Evolutionary conservation across 2,329 filamentous ascomycete genomes (phyloP).

Genomic region (Colletotrichum viniferum): DNA sequence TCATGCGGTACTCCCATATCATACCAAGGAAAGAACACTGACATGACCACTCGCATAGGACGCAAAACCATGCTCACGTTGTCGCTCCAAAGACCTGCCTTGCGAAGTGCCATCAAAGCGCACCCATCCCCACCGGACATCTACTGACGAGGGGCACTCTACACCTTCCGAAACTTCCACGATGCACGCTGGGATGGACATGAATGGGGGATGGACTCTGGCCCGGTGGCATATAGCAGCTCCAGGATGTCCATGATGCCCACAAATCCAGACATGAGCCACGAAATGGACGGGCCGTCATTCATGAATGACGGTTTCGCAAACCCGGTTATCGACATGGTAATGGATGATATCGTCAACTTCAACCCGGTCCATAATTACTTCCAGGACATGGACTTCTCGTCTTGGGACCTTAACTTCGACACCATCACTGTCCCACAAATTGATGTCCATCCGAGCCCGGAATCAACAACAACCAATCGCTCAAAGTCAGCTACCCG

Average conservation of each 20-base stretch:
- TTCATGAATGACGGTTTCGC: conserved; percentile 9
- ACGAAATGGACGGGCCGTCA: neutral
- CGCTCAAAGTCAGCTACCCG: conserved; percentile 23
- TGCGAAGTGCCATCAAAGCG: conserved; percentile 17
- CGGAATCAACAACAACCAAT: conserved; percentile 28
- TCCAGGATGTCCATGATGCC: neutral
- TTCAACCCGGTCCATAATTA: conserved; percentile 31
- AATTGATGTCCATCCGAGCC: conserved; percentile 30
- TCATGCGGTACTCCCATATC: neutral
- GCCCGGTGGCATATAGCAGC: neutral
- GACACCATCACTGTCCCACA: conserved; percentile 32
- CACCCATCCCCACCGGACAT: neutral
- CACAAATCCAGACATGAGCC: neutral
- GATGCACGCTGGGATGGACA: conserved; percentile 4
- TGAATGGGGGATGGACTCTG: neutral
- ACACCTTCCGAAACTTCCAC: conserved; percentile 16
- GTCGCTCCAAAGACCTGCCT: conserved; percentile 9
- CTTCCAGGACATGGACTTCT: conserved; percentile 36
- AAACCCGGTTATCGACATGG: conserved; percentile 12
- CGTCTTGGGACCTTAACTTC: conserved; percentile 35
- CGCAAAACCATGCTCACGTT: conserved; percentile 14
- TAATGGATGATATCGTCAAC: conserved; percentile 24
- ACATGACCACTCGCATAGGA: neutral
- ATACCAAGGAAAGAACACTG: neutral
- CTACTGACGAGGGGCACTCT: neutral